Conservation (phyloP, 2,329 filamentous ascomycete species). For the Botryotinia convoluta region DNA sequence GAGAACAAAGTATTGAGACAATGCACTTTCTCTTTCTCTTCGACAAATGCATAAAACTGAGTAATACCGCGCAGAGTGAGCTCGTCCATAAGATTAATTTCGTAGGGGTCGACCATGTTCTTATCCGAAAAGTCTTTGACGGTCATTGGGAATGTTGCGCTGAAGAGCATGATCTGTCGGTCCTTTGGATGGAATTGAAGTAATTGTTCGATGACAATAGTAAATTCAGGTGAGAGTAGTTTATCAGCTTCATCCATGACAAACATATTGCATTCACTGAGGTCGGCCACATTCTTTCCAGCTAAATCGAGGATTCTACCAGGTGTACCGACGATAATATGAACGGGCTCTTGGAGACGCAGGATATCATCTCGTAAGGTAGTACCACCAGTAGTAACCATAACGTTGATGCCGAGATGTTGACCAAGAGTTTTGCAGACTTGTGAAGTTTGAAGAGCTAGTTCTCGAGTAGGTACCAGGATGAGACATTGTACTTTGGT, state of each 20-base stretch:
- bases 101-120: constrained; percentile 94
- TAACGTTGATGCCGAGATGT: constrained; percentile 94
- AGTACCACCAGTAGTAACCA: constrained; percentile 98
- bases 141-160: constrained; percentile 93
- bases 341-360: constrained; percentile 87
- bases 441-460: constrained; percentile 97
- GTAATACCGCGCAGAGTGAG: constrained; percentile 97
- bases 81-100: constrained; percentile 99
- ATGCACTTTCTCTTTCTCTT: constrained; percentile 99
- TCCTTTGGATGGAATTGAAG: constrained; percentile 95
- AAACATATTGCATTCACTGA: constrained; percentile 95
- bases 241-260: constrained; percentile 99
- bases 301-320: constrained; percentile 94
- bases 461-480: constrained; percentile 91
- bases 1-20: constrained; percentile 98
- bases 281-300: constrained; percentile 92
- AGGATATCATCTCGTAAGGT: constrained; percentile 95
- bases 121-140: constrained; percentile 98
- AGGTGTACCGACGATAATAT: constrained; percentile 96
- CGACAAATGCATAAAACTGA: constrained; percentile 98
- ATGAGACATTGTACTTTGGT: constrained; percentile 96
- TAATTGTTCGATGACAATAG: constrained; percentile 93
- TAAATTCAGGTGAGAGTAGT: constrained; percentile 93
- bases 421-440: constrained; percentile 99
- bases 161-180: constrained; percentile 98